phyloP scores from a whole-genome alignment of 2,329 filamentous ascomycete species.

The Acephala macrosclerotiorum region DNA sequence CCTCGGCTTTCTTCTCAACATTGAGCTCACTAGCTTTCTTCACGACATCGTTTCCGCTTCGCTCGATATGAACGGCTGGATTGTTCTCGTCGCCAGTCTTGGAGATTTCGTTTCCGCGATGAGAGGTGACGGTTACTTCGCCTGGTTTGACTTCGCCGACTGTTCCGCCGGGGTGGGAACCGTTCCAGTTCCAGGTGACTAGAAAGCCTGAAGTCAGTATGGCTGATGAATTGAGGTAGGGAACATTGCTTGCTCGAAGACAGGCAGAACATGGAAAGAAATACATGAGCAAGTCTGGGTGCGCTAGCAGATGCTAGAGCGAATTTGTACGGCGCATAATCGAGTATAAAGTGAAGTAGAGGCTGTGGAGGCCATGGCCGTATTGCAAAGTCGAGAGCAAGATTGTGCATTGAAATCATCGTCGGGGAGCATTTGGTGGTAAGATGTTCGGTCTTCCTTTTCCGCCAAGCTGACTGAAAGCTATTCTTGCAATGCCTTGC shows the following conservation, averaged over 20 bases:
- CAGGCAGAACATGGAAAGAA: too few relatives aligned
- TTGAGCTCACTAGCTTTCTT: slow-evolving; percentile 67
- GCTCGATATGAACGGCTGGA: slow-evolving; percentile 65
- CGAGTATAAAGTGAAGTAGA: too few relatives aligned
- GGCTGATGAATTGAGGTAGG: neutral
- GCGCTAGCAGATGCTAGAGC: too few relatives aligned
- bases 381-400: too few relatives aligned
- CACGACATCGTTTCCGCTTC: slow-evolving; percentile 69
- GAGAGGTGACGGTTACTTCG: slow-evolving; percentile 65
- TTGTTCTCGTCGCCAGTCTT: slow-evolving; percentile 67
- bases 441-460: neutral
- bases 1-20: slow-evolving; percentile 46
- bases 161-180: slow-evolving; percentile 61
- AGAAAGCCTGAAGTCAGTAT: slow-evolving; percentile 16
- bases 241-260: neutral
- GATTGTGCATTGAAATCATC: too few relatives aligned
- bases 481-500: neutral
- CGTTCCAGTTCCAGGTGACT: slow-evolving; percentile 71
- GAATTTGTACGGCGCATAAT: too few relatives aligned
- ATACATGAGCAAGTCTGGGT: too few relatives aligned
- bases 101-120: slow-evolving; percentile 69
- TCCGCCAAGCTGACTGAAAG: neutral
- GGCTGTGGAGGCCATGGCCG: too few relatives aligned
- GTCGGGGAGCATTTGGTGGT: neutral
- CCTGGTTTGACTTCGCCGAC: slow-evolving; percentile 65